phyloP scores from a whole-genome alignment of 441 rosid species.

The Eutrema salsugineum region DNA sequence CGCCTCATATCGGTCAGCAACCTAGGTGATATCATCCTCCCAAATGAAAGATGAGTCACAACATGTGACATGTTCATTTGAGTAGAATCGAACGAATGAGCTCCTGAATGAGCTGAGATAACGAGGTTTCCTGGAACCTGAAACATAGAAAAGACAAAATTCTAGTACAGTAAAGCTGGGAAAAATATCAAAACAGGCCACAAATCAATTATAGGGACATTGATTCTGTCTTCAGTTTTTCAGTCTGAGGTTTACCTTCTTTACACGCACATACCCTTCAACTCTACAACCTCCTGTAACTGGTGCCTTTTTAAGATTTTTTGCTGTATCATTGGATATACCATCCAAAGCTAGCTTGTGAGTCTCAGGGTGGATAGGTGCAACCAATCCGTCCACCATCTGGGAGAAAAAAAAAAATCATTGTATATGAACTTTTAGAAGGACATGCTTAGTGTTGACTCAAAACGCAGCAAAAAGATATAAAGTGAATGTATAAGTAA shows the following conservation, averaged over 20 bases:
- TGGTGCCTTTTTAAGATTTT: slow-evolving; percentile 70
- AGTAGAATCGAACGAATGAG: slow-evolving; percentile 93
- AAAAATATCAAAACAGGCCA: neutral
- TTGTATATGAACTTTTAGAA: slow-evolving; percentile 10
- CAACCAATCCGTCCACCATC: slow-evolving; percentile 75
- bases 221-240: neutral
- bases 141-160: slow-evolving; percentile 13
- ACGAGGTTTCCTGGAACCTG: slow-evolving; percentile 98
- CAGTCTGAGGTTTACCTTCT: slow-evolving; percentile 61
- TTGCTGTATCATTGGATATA: slow-evolving; percentile 40
- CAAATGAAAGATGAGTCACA: slow-evolving; percentile 84
- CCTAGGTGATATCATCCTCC: slow-evolving; percentile 55
- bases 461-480: neutral
- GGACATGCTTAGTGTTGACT: neutral
- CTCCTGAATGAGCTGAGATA: slow-evolving; percentile 77
- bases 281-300: slow-evolving; percentile 93
- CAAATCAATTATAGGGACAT: neutral
- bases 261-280: slow-evolving; percentile 95
- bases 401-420: slow-evolving; percentile 39
- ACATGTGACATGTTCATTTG: slow-evolving; percentile 97
- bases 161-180: slow-evolving; percentile 2
- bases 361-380: slow-evolving; percentile 61
- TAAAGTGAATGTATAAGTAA: neutral
- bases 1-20: slow-evolving; percentile 61
- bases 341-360: slow-evolving; percentile 47